These are phyloP conservation scores for Wickerhamomyces silvicola DNA, from an alignment of 805 yeast species.

Conservation along the genomic window DNA sequence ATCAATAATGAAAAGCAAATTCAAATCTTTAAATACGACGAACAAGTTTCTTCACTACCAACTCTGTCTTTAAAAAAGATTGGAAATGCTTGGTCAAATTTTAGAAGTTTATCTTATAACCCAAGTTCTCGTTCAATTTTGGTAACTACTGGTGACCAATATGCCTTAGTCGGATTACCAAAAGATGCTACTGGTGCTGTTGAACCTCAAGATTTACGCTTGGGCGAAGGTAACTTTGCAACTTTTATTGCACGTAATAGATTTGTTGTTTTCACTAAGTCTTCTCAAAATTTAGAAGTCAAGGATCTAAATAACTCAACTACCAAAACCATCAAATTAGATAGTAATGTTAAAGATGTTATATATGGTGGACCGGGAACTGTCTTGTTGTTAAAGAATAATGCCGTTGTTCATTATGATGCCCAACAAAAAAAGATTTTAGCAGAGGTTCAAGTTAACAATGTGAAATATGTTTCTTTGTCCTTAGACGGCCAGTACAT, in stretches of 20 bases:
- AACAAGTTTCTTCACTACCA: conserved; percentile 63
- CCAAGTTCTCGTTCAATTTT: conserved; percentile 86
- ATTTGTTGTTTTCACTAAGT: conserved; percentile 71
- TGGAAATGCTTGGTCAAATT: conserved; percentile 81
- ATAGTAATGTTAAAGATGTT: conserved; percentile 62
- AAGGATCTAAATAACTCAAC: conserved; percentile 76
- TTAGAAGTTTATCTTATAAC: conserved; percentile 80
- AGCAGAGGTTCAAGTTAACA: conserved; percentile 60
- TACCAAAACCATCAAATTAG: conserved; percentile 75
- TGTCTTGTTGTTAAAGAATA: conserved; percentile 65
- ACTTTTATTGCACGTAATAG: conserved; percentile 91
- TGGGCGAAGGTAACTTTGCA: conserved; percentile 81
- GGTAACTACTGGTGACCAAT: conserved; percentile 71
- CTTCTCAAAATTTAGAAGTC: conserved; percentile 64
- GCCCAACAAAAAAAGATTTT: conserved; percentile 85
- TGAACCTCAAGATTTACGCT: conserved; percentile 75
- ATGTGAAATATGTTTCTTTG: conserved; percentile 87
- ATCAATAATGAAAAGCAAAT: conserved; percentile 83
- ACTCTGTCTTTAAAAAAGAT: conserved; percentile 77
- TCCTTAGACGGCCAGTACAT: conserved; percentile 80
- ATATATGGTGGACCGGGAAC: conserved; percentile 78
- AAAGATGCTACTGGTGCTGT: conserved; percentile 89
- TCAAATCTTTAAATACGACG: conserved; percentile 66
- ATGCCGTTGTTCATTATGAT: conserved; percentile 75
- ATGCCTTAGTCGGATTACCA: conserved; percentile 73